A percentile compares a stretch with the other conserved stretches of the same genome.
These are phyloP conservation scores for Plenodomus biglobosus DNA, from an alignment of 2,329 filamentous ascomycete species.

Conservation along the genomic window DNA sequence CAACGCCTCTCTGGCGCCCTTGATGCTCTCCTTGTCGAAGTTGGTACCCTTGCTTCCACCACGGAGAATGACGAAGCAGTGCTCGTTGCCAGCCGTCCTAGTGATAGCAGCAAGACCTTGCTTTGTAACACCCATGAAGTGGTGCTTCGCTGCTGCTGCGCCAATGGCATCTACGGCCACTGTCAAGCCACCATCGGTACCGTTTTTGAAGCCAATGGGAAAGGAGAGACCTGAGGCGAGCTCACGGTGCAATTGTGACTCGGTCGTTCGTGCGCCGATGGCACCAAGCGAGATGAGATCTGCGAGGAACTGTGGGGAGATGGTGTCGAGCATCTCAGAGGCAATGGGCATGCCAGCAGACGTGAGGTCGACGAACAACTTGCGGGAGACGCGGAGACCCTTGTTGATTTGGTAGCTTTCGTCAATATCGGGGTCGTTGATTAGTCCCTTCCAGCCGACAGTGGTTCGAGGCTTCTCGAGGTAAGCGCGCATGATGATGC, in stretches of 20 bases:
- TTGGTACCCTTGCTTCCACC: constrained; percentile 92
- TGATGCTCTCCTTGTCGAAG: constrained; percentile 83
- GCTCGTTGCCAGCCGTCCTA: constrained; percentile 88
- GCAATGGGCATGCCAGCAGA: constrained; percentile 88
- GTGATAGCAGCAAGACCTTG: constrained; percentile 95
- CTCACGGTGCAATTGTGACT: constrained; percentile 95
- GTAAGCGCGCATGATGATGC: constrained; percentile 97
- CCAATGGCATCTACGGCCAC: constrained; percentile 97
- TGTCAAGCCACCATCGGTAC: constrained; percentile 86
- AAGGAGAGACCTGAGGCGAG: constrained; percentile 92
- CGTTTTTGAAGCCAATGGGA: constrained; percentile 99
- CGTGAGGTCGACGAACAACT: constrained; percentile 91
- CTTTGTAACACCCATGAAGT: constrained; percentile 99
- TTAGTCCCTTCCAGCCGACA: constrained; percentile 97
- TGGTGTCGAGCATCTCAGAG: constrained; percentile 97
- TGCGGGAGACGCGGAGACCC: constrained; percentile 85
- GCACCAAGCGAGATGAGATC: constrained; percentile 95
- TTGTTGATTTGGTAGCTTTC: constrained; percentile 99
- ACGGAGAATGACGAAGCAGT: constrained; percentile 94
- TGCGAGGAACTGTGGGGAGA: constrained; percentile 95
- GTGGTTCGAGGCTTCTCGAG: constrained; percentile 98
- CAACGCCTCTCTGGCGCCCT: constrained; percentile 74
- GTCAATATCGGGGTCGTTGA: constrained; percentile 98
- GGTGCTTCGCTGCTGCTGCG: constrained; percentile 75
- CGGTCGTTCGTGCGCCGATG: constrained; percentile 93